Base-by-base conservation (phyloP, 2,329 filamentous ascomycete species). In the Clonostachys chloroleuca region DNA sequence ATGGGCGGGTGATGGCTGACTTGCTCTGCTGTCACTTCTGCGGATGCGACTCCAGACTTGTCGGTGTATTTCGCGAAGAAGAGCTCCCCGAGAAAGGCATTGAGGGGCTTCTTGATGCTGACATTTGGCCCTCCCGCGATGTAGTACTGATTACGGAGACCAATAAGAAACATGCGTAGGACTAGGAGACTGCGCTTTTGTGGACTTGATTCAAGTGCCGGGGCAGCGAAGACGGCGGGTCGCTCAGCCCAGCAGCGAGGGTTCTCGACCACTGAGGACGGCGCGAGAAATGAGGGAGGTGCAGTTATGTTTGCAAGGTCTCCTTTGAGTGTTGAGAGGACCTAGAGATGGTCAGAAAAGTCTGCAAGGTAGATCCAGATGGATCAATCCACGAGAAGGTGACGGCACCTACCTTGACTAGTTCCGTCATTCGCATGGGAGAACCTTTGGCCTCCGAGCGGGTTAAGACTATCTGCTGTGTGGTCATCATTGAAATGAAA, bases 1-100 rank as follows among this genome's bases (percentile, higher is more conserved):
- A 77, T 75, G 16, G 74, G 74, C 24, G 74, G 74, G 55, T 78
- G 74, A 50, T 78, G 74, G 54, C 68, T 72, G 51, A 78, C 74
- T 56, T 78, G 74, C 56, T 78, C 74, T 10, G 24, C 24, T 30
- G 24, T 9, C 24, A 30, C 24, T 34, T 74, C 64, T 5, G 60
- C 66, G 0, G 58, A 63, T 10, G 57, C 51, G 8, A 56, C 57
- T 16, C 24, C 24, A n/a, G 36, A 40, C 17, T 54, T 44, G 18
- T 69, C 61, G 1, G 53, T 61, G 67, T 68, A 73, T 1, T 58
- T 59, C 0, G 68, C 68, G 2, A 77, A 52, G 53, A 77, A 78
- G 2, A 77, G 49, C 56, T 78, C 74, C 12, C 74, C 74, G 0
- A 78, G 60, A 44, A 78, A 77, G 7, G 74, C 74, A 49, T 78